Evolutionary conservation across 2,329 filamentous ascomycete species (phyloP).

Genomic region (Alternaria brassicae): DNA sequence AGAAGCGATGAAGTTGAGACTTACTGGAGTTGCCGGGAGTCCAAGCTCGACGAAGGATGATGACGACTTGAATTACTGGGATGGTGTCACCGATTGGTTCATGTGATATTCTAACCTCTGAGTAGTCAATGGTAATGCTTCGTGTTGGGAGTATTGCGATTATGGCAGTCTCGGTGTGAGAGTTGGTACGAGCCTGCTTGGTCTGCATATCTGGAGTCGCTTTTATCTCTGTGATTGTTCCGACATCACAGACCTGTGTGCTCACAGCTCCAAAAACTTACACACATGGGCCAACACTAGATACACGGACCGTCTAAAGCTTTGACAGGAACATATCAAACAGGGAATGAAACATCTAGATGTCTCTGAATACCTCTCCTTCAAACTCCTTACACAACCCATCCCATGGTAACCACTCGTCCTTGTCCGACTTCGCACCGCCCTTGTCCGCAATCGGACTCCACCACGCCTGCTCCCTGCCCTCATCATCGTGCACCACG

Average conservation of each 20-base stretch:
- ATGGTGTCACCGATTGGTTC: slow-evolving; percentile 23
- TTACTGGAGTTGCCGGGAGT: neutral
- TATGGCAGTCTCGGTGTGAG: neutral
- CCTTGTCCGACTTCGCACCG: neutral
- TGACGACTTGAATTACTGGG: slow-evolving; percentile 10
- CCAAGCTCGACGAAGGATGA: slow-evolving; percentile 2
- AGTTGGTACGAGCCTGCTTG: neutral
- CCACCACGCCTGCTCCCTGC: slow-evolving; percentile 3
- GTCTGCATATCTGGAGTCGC: neutral
- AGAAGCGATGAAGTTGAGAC: slow-evolving; percentile 14
- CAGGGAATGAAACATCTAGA: neutral
- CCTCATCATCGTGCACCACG: neutral
- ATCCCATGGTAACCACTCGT: neutral
- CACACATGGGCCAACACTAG: neutral
- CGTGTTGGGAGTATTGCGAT: neutral
- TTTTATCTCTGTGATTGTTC: neutral
- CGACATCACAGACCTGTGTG: neutral
- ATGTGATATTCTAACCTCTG: neutral
- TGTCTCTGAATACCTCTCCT: slow-evolving; percentile 1
- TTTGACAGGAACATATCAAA: neutral
- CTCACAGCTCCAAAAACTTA: neutral
- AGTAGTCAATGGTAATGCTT: neutral
- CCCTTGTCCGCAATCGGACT: slow-evolving; percentile 8
- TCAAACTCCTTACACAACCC: neutral
- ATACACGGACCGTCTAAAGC: neutral